Evolutionary conservation across 441 rosid genomes (phyloP).

Genomic region (Gossypium lobatum): DNA sequence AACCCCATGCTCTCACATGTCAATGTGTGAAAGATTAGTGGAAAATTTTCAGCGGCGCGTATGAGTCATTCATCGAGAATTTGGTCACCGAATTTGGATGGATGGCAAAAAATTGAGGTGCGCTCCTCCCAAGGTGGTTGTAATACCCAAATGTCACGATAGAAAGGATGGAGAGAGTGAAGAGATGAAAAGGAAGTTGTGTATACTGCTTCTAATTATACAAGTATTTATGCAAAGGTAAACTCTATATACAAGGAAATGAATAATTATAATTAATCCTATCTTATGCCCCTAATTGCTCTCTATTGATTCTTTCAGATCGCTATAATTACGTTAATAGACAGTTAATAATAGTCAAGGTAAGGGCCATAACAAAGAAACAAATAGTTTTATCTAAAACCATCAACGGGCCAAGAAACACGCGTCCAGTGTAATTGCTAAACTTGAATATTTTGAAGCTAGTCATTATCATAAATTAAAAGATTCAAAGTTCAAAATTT

Average conservation of each 20-base stretch:
- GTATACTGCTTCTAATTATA: neutral
- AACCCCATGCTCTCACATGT: neutral
- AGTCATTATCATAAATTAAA: neutral
- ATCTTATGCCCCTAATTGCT: neutral
- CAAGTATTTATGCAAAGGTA: neutral
- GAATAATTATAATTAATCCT: neutral
- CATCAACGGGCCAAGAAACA: neutral
- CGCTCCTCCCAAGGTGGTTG: neutral
- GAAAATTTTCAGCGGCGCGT: neutral
- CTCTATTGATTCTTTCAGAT: neutral
- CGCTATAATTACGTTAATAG: neutral
- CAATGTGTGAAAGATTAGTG: neutral
- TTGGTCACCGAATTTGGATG: neutral
- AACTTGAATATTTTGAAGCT: neutral
- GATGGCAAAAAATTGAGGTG: neutral
- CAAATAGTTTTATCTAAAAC: neutral
- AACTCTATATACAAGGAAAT: neutral
- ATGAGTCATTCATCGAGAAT: neutral
- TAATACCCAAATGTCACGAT: neutral
- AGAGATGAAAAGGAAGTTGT: neutral
- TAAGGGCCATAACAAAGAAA: neutral
- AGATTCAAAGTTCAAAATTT: neutral
- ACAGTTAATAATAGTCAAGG: neutral
- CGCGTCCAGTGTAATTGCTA: neutral
- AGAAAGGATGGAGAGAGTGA: neutral